These are phyloP conservation scores for Alternaria arbusti DNA, from an alignment of 2,329 filamentous ascomycete species.

Conservation along the genomic window DNA sequence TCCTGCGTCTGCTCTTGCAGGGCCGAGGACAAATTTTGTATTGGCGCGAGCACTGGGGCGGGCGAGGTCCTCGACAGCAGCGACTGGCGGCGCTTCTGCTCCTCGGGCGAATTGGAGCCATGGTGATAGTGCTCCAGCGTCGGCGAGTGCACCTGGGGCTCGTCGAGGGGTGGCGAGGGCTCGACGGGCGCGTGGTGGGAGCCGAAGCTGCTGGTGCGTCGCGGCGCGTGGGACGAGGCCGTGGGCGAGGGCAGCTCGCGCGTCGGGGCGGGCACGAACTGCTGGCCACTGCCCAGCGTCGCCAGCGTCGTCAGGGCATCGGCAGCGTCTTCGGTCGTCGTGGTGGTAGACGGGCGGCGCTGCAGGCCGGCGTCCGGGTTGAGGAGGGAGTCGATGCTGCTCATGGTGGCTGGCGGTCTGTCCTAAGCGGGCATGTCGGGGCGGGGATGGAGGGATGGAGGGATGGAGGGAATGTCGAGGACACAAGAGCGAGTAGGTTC, in stretches of 20 bases:
- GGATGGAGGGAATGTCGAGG: neutral
- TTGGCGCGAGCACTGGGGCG: slow-evolving; percentile 50
- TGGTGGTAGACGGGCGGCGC: slow-evolving; percentile 19
- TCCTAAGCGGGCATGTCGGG: slow-evolving; percentile 13
- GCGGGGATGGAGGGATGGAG: neutral
- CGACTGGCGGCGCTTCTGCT: slow-evolving; percentile 48
- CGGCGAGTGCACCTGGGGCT: slow-evolving; percentile 48
- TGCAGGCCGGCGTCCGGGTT: slow-evolving; percentile 36
- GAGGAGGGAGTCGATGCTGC: slow-evolving; percentile 46
- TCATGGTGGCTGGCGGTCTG: slow-evolving; percentile 29
- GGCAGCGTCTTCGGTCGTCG: slow-evolving; percentile 48
- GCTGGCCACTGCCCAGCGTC: slow-evolving; percentile 40
- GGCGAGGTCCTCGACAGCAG: slow-evolving; percentile 39
- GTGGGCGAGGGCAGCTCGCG: slow-evolving; percentile 44
- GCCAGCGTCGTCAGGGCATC: slow-evolving; percentile 49
- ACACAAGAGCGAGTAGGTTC: neutral
- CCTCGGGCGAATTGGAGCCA: slow-evolving; percentile 53
- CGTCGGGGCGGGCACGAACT: slow-evolving; percentile 28
- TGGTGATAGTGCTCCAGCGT: slow-evolving; percentile 57
- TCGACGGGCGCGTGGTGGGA: slow-evolving; percentile 46
- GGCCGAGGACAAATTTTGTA: slow-evolving; percentile 41
- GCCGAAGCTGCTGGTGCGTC: slow-evolving; percentile 45
- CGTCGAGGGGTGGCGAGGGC: slow-evolving; percentile 47
- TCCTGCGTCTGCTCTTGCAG: slow-evolving; percentile 30
- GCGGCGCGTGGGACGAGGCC: slow-evolving; percentile 34